These are phyloP conservation scores for Pezicula rhizophila DNA, from an alignment of 2,329 filamentous ascomycete species.

Conservation along the genomic window DNA sequence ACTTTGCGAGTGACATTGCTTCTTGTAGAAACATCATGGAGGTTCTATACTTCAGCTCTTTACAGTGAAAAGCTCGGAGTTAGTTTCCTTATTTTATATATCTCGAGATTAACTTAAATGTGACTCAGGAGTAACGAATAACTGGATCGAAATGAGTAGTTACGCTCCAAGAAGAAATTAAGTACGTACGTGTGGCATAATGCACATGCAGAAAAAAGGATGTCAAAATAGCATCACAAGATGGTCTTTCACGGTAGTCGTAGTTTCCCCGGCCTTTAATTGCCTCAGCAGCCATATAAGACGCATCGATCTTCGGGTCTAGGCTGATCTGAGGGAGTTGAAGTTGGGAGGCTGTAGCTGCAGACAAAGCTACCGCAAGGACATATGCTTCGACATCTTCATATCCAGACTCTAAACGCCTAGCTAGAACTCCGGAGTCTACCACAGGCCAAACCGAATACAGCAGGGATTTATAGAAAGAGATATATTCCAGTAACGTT, in stretches of 20 bases:
- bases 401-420: background rate
- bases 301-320: background rate
- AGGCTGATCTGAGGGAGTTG: background rate
- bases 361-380: background rate
- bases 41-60: background rate
- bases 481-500: background rate
- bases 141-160: too few species aligned
- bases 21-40: background rate
- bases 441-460: background rate
- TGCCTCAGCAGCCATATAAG: background rate
- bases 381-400: background rate
- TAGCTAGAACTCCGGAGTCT: background rate
- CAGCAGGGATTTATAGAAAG: background rate
- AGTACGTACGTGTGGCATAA: background rate
- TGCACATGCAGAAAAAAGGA: background rate
- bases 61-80: too few species aligned
- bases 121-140: too few species aligned
- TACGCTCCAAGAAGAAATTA: too few species aligned
- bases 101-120: too few species aligned
- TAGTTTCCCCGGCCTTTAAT: background rate
- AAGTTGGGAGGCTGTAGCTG: background rate
- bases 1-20: background rate
- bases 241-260: background rate
- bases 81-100: too few species aligned
- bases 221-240: background rate